Percentiles rank a stretch among this genome's conserved stretches.
Evolutionary conservation across 305 asterid genomes (phyloP).

Genomic region (Fraxinus floribunda): DNA sequence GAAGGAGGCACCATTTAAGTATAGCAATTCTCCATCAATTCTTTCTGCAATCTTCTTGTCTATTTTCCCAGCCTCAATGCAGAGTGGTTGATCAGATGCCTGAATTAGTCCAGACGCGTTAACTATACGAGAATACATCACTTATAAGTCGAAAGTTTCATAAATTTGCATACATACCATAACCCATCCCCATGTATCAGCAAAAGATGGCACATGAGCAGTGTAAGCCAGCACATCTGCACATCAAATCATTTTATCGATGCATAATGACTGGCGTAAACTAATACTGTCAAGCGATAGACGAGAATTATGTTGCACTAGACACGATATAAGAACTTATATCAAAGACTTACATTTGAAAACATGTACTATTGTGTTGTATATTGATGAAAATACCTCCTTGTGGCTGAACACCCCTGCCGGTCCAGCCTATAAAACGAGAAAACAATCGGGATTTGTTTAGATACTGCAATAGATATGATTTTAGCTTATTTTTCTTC

Average conservation of each 20-base stretch:
- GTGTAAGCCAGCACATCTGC: slow-evolving; percentile 95
- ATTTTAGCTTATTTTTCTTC: not conserved
- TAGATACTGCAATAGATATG: too few relatives aligned
- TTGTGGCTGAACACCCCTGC: slow-evolving; percentile 92
- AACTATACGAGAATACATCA: not conserved
- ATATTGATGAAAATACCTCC: slow-evolving; percentile 91
- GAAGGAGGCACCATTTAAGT: slow-evolving; percentile 81
- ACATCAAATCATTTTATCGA: not conserved
- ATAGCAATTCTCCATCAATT: slow-evolving; percentile 78
- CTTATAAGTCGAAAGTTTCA: not conserved
- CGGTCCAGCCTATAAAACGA: slow-evolving; percentile 72
- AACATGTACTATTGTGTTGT: slow-evolving; percentile 85
- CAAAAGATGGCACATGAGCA: slow-evolving; percentile 96
- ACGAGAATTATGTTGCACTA: not conserved
- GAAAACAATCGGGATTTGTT: not conserved
- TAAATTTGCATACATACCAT: slow-evolving; percentile 47
- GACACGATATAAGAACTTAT: too few relatives aligned
- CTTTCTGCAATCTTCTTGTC: slow-evolving; percentile 85
- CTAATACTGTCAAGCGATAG: too few relatives aligned
- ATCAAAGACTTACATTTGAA: slow-evolving; percentile 67
- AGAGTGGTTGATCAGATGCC: slow-evolving; percentile 90
- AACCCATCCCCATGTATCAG: slow-evolving; percentile 99
- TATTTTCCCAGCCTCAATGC: slow-evolving; percentile 72
- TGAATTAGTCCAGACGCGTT: slow-evolving; percentile 13
- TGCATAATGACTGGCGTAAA: not conserved